Base-by-base conservation (phyloP, 352 stramenopile species). In the Phytophthora constricta region DNA sequence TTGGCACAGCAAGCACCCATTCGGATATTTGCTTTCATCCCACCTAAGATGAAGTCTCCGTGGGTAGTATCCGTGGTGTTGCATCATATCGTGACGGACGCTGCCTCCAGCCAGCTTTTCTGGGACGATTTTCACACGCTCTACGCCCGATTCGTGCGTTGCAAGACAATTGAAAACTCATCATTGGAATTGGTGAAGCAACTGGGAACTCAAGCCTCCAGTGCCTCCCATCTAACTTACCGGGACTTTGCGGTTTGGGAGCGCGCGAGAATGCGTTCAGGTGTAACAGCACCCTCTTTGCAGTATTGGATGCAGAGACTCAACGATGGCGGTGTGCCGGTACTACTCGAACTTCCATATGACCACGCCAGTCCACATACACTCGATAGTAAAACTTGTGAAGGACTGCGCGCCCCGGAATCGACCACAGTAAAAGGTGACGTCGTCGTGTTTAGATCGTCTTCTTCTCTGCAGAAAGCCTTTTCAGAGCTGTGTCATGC, bases 41-140 rank as follows among this genome's bases (percentile, higher is more conserved):
- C 19, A 26, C 20, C 31, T 4, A 49, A 22, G 4, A 34, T 41
- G 1, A 34, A 27, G 3, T 57, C 51, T 5, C 28, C 43, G 0
- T 86, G 79, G 81, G 62, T 72, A 14, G 53, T 86, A 0, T 67
- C 70, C 5, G 69, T 76, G 1, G 75, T 85, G n/a, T 47, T 86
- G 43, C 81, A 90, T 11, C 79, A 87, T 42, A 90, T 87, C 19
- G 79, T 71, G n/a, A 87, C 79, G 0, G 79, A 87, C 52, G 68
- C 74, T 27, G 66, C 74, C 23, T 87, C 77, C 9, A 80, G 72
- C 19, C 49, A 68, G 11, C 48, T 90, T 5, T 78, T 87, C 41
- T 90, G 81, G 81, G 34, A 39, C 13, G 79, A 85, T 33, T 74
- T 87, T 5, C 39, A 51, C 4, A 19, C 58, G 2, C 39, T 72